phyloP scores from a whole-genome alignment of 805 yeast genomes.

The Ogataea pini region DNA sequence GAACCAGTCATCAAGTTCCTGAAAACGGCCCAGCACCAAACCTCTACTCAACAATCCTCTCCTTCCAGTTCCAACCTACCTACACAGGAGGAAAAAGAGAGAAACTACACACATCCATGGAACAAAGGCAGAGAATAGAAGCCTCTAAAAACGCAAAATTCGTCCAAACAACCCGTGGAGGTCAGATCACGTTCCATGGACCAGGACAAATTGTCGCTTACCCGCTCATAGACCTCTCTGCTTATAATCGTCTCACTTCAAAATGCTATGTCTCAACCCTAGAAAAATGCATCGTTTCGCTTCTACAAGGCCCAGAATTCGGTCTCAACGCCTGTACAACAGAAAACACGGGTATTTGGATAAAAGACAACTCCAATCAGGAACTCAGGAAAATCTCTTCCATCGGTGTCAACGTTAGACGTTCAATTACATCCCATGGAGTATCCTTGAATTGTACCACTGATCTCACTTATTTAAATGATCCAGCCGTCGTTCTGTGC shows the following conservation, averaged over 20 bases:
- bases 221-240: conserved; percentile 69
- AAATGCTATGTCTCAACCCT: conserved; percentile 53
- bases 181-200: conserved; percentile 96
- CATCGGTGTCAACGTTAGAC: conserved; percentile 82
- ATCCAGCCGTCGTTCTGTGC: conserved; percentile 70
- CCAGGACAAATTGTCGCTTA: conserved; percentile 92
- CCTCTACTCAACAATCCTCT: conserved; percentile 60
- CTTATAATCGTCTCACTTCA: conserved; percentile 52
- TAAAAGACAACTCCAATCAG: conserved; percentile 29
- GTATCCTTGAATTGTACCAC: conserved; percentile 77
- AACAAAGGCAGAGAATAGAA: conserved; percentile 26
- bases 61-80: conserved; percentile 83
- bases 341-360: conserved; percentile 89
- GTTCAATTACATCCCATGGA: conserved; percentile 89
- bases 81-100: conserved; percentile 93
- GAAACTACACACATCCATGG: conserved; percentile 45
- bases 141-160: conserved; percentile 53
- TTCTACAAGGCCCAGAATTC: conserved; percentile 23
- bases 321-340: conserved; percentile 53
- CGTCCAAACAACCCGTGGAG: conserved; percentile 87
- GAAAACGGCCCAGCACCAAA: conserved; percentile 42
- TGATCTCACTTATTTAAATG: conserved; percentile 68
- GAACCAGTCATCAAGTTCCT: neutral
- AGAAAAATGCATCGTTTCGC: conserved; percentile 38
- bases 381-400: conserved; percentile 70